Evolutionary conservation across 768 basidiomycete species (phyloP), one percentile per base, ranked within the genome.

Genomic region (Psilocybe cyanescens): DNA sequence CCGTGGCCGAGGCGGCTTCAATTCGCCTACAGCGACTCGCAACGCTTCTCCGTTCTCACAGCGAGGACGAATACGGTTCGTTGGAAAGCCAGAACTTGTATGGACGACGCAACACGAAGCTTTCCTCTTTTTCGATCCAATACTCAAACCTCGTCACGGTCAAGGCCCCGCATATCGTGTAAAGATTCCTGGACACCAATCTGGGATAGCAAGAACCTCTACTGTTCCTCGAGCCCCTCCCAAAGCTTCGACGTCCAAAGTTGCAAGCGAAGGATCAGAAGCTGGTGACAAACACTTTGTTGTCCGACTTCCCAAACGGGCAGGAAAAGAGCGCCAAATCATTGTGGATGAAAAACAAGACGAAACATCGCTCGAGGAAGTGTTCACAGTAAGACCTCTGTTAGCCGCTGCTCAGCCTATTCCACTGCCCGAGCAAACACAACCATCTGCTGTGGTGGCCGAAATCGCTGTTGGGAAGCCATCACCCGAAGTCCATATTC

Each of bases 101-200:
- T 94, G 91, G 91, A 94, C 92, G 8, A 93, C 92, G 69, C 90
- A 92, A 57, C 85, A 88, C 65, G 91, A 94, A 67, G 82, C 80
- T 2, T 90, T 86, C 71, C 85, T 94, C 16, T 88, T 87, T 75
- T 81, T 84, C 53, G 90, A 92, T 53, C 68, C 79, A 14, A 73
- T 83, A 28, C 76, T 85, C 28, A 88, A 87, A 68, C 79, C 86
- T 11, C 84, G 86, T n/a, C 76, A 75, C 11, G 85, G 86, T 19
- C 81, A 83, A 49, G 83, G 81, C 4, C 78, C 81, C 30, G 78
- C 78, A 30, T 81, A 85, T 63, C 83, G 89, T 24, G 80, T 94
- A 58, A 89, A 86, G 67, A 71, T 94, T 17, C 85, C 91, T 3
- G 87, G 86, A 4, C 68, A 69, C 2, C 39, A 65, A 65, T 64